These are phyloP conservation scores for Tetraselmis striata DNA, from an alignment of 139 green algal species.

Conservation along the genomic window DNA sequence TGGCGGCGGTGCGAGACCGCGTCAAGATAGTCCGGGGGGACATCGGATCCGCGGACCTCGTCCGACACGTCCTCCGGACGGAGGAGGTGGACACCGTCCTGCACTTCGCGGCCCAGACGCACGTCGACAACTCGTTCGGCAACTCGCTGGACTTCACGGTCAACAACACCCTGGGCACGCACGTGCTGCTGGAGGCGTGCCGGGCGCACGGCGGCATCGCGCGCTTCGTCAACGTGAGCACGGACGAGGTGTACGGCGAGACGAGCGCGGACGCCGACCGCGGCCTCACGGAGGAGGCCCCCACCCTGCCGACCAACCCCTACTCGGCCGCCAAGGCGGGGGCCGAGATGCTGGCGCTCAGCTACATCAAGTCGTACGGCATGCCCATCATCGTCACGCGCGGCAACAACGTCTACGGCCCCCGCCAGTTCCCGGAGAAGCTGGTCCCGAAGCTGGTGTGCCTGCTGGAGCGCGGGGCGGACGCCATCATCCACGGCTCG, in stretches of 20 bases:
- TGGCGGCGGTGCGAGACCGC: constrained; percentile 35
- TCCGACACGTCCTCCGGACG: constrained; percentile 73
- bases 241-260: constrained; percentile 85
- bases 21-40: constrained; percentile 88
- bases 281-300: constrained; percentile 67
- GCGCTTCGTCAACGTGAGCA: constrained; percentile 92
- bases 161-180: constrained; percentile 98
- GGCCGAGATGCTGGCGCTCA: constrained; percentile 94
- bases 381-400: constrained; percentile 92
- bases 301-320: constrained; percentile 95
- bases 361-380: constrained; percentile 73
- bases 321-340: constrained; percentile 96
- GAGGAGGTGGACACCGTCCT: constrained; percentile 95
- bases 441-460: constrained; percentile 82
- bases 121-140: constrained; percentile 98
- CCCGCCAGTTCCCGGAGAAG: constrained; percentile 91
- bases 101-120: constrained; percentile 97
- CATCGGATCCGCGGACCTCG: constrained; percentile 83
- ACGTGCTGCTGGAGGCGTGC: constrained; percentile 88
- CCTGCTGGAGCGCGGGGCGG: constrained; percentile 49
- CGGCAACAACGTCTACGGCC: constrained; percentile 99
- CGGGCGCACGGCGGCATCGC: constrained; percentile 67
- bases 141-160: constrained; percentile 90
- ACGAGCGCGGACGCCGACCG: constrained; percentile 51
- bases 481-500: constrained; percentile 66